Evolutionary conservation across 2,329 filamentous ascomycete genomes (phyloP), one percentile per base, ranked within the genome.

Genomic region (Xylaria multiplex): DNA sequence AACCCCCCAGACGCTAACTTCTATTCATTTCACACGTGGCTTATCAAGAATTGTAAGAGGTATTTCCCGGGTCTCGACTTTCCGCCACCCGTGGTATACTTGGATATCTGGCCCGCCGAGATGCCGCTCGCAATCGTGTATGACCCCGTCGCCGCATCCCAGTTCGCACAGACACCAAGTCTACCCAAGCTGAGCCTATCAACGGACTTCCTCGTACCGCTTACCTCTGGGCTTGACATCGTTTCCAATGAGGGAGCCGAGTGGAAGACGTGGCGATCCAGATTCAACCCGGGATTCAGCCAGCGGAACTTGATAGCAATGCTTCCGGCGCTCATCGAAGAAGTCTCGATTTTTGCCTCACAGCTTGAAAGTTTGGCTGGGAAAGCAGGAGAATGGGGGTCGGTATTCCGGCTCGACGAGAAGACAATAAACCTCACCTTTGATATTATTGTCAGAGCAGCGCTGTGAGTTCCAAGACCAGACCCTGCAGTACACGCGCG

Each of bases 211-310:
- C 67, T 75, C 53, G 32, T 49, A 1, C 79, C 78, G 1, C 61
- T 81, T 7, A 79, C 78, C 1, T 69, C 71, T 27, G 74, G 72
- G 14, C 52, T 71, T 2, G 79, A 81, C 56, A 65, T 81, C 0
- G 62, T 77, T 2, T 74, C 73, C 6, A 71, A 72, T 46, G 76
- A 79, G 7, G 78, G 77, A 62, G 71, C 72, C 35, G 37, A 72
- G 7, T 80, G 78, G 74, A 75, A 75, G 63, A 73, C 59, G 1
- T 75, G 74, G 73, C 69, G 73, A 6, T 75, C 77, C 57, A 62
- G 75, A 22, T 76, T 81, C 35, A 81, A 74, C 27, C 79, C 77
- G 0, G 78, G 75, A 1, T 81, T 81, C 65, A 80, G 78, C 53
- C 69, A 74, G 22, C 74, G 78, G 56, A 81, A 78, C 53, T 63